Base-by-base conservation (phyloP, 371 early-diverging fungal genomes). In the Caulochytrium protostelioides region DNA sequence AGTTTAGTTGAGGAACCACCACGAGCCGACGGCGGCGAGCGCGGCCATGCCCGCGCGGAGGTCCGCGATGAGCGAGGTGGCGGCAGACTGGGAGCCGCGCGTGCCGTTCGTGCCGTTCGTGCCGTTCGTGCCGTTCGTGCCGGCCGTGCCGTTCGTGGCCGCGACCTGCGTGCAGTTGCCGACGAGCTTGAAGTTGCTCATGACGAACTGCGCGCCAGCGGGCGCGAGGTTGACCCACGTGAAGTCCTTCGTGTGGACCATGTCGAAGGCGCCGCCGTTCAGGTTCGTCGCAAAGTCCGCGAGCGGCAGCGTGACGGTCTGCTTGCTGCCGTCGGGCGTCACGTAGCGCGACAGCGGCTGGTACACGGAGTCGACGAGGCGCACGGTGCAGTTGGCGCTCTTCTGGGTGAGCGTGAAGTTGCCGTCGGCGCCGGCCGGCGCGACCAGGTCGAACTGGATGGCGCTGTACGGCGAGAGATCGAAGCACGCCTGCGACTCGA, bases 361-460 rank as follows among this genome's bases (percentile, higher is more conserved):
- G 42, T 55, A 55, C 16, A 26, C 26, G 15, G 49, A 46, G 38
- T 50, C 54, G 8, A 23, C 13, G 28, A 20, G 10, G 6, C 26
- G 34, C 1, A 10, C 20, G 8, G 13, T 6, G 37, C 46, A 46
- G 35, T 42, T 29, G 39, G 52, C 23, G 19, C 36, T n/a, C 42
- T 50, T 45, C 23, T 55, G 55, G 3, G 55, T 55, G 15, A 55
- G 41, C 9, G 52, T 52, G 21, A 52, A 39, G 40, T 32, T 44
- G 35, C 49, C 40, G 33, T 42, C 36, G 22, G 45, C 22, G n/a
- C 47, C 47, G 4, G 30, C 35, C 12, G 55, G 55, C 20, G 44
- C 46, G 18, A 41, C 24, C 16, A 50, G 25, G 42, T 51, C 51
- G 32, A 52, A 31, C 21, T 23, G 13, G 24, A 48, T 21, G 25